Evolutionary conservation across 805 yeast genomes (phyloP).

Genomic region (Starmerella potacharoeniae): DNA sequence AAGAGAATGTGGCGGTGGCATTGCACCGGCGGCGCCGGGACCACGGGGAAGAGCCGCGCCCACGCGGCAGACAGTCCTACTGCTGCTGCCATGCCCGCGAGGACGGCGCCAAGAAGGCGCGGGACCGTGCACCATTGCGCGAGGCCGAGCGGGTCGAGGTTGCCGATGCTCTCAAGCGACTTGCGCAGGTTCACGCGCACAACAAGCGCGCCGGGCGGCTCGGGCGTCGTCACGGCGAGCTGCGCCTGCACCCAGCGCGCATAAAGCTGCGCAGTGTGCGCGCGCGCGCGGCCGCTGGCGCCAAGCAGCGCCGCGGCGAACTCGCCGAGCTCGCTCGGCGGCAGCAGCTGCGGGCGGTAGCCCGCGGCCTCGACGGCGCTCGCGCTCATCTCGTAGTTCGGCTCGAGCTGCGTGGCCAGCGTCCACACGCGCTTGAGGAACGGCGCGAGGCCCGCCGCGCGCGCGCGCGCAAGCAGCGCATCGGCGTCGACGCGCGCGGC

Average conservation of each 20-base stretch:
- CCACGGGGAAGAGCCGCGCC: not conserved
- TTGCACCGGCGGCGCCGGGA: not conserved
- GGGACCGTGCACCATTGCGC: conserved; percentile 16
- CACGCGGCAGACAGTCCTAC: conserved; percentile 3
- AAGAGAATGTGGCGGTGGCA: conserved; percentile 1
- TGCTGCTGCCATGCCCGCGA: conserved; percentile 9
- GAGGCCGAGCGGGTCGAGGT: conserved; percentile 22
- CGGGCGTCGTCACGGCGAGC: conserved; percentile 6
- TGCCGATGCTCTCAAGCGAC: conserved; percentile 18
- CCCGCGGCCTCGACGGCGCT: conserved; percentile 15
- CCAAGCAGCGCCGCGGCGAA: conserved; percentile 4
- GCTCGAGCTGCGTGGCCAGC: conserved; percentile 5
- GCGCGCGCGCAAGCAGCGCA: not conserved
- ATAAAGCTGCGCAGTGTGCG: not conserved
- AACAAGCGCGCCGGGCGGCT: conserved; percentile 12
- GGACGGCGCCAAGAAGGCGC: conserved; percentile 4
- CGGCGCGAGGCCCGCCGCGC: conserved; percentile 1
- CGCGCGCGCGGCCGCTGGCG: conserved; percentile 7
- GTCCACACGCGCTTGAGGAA: conserved; percentile 9
- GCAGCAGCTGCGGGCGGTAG: conserved; percentile 13
- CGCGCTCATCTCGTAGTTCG: conserved; percentile 18
- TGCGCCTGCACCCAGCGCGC: conserved; percentile 10
- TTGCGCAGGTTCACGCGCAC: conserved; percentile 9
- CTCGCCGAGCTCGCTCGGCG: conserved; percentile 10
- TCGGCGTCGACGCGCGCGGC: not conserved